A percentile compares a stretch with the other conserved stretches of the same genome.
These are phyloP conservation scores for Setaria viridis DNA, from an alignment of 202 grass and related monocot genomes.

Conservation along the genomic window DNA sequence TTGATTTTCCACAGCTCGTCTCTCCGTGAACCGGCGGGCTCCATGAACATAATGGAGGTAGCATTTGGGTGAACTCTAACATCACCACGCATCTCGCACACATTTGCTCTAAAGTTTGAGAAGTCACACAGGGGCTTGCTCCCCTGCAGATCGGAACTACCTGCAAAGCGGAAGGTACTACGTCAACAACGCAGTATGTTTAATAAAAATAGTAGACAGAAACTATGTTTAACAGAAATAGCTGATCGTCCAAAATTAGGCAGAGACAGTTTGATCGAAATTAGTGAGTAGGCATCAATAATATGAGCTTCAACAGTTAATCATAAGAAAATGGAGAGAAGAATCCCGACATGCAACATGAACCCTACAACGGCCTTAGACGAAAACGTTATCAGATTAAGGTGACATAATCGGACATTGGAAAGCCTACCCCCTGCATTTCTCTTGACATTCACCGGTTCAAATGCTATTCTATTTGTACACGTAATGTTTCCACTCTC, in stretches of 20 bases:
- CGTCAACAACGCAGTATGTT: constrained; percentile 17
- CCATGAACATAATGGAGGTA: constrained; percentile 62
- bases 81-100: constrained; percentile 82
- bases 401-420: too few species aligned
- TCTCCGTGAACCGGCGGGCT: constrained; percentile 52
- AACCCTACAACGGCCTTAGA: neutral
- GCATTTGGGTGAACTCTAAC: constrained; percentile 69
- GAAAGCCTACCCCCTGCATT: too few species aligned
- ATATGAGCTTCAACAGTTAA: neutral
- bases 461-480: neutral
- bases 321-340: neutral
- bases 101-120: constrained; percentile 76
- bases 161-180: constrained; percentile 26
- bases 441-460: neutral
- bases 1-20: constrained; percentile 77
- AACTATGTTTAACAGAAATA: too few species aligned
- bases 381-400: too few species aligned
- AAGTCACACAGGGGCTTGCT: constrained; percentile 81
- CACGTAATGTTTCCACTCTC: neutral
- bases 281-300: constrained; percentile 21
- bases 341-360: neutral
- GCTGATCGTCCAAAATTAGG: too few species aligned
- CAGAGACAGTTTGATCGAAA: neutral
- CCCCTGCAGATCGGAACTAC: constrained; percentile 28
- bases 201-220: neutral